phyloP scores from a whole-genome alignment of 2,329 filamentous ascomycete genomes.

The Fusarium vanettenii region DNA sequence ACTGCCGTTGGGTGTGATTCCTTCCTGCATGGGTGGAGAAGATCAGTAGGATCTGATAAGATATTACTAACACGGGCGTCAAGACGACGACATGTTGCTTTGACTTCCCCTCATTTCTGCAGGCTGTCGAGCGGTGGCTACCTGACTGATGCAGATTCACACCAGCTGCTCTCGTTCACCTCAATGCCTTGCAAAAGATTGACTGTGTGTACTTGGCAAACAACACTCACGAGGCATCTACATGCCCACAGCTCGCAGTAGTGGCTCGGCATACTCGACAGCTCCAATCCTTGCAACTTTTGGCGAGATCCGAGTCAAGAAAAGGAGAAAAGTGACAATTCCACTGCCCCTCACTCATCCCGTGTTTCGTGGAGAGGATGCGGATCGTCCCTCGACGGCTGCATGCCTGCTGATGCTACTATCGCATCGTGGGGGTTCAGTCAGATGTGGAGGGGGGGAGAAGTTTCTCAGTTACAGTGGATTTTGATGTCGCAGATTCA shows the following conservation, averaged over 20 bases:
- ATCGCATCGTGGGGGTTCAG: background rate
- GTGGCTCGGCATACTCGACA: background rate
- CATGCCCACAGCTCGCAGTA: background rate
- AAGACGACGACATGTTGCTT: slow-evolving; percentile 7
- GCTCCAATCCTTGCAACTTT: background rate
- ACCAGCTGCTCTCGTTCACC: background rate
- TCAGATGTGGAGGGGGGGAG: background rate
- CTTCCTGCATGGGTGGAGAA: background rate
- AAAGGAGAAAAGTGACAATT: background rate
- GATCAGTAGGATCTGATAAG: slow-evolving; percentile 30
- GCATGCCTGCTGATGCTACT: background rate
- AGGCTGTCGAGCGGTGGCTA: background rate
- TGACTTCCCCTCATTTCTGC: slow-evolving; percentile 5
- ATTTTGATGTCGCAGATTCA: background rate
- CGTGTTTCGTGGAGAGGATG: background rate
- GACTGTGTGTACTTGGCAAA: background rate
- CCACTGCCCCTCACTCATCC: background rate
- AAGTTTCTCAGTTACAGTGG: background rate
- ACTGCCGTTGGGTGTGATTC: background rate
- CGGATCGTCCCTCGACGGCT: background rate
- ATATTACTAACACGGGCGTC: slow-evolving; percentile 9
- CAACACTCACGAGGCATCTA: background rate
- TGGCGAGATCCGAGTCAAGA: background rate
- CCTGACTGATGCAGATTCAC: background rate
- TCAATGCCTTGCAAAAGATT: background rate